Evolutionary conservation across 108 stramenopile species (phyloP).

Genomic region (Skeletonema potamos): DNA sequence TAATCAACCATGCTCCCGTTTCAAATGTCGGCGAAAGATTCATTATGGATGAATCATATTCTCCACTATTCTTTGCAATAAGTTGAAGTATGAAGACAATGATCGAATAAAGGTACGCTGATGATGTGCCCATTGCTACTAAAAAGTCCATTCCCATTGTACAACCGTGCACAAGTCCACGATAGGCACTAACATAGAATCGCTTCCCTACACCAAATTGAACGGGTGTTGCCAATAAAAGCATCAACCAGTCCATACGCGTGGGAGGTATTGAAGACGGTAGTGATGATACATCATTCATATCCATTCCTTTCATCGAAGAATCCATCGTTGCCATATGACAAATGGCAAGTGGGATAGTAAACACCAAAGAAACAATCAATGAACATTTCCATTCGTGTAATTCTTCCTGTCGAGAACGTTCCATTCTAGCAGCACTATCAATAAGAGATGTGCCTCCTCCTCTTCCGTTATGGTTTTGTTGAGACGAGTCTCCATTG

Average conservation of each 20-base stretch:
- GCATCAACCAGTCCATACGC: conserved; percentile 40
- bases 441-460: conserved; percentile 40
- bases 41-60: conserved; percentile 21
- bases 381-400: conserved; percentile 49
- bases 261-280: conserved; percentile 4
- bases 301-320: conserved; percentile 2
- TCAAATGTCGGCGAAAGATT: conserved; percentile 79
- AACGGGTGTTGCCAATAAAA: conserved; percentile 72
- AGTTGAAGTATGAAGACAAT: conserved; percentile 45
- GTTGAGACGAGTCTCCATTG: background rate
- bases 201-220: conserved; percentile 88
- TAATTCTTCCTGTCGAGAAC: conserved; percentile 48
- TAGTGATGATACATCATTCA: background rate
- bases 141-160: conserved; percentile 95
- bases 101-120: conserved; percentile 85
- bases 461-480: conserved; percentile 1
- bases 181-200: conserved; percentile 83
- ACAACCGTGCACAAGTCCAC: conserved; percentile 61
- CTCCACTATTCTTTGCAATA: conserved; percentile 2
- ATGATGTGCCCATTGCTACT: conserved; percentile 90
- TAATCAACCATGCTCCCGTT: conserved; percentile 94
- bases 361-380: conserved; percentile 37
- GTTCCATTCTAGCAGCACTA: conserved; percentile 56
- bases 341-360: conserved; percentile 55
- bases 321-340: conserved; percentile 44